Base-by-base conservation (phyloP, 2,329 filamentous ascomycete species). In the Pestalotiopsis sp. region DNA sequence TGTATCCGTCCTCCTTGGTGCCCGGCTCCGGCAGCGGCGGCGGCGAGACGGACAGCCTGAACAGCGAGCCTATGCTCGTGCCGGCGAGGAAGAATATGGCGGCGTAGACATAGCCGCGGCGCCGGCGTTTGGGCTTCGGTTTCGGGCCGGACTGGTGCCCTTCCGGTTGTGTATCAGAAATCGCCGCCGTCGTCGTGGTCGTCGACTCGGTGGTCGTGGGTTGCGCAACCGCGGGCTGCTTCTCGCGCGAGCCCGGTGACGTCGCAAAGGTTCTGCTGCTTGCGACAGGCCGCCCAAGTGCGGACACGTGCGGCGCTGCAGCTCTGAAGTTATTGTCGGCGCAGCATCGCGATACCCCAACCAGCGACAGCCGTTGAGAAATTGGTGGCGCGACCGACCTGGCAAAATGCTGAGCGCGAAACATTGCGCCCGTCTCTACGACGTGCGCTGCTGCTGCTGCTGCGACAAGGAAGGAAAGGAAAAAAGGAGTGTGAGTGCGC, bases 21-120 rank as follows among this genome's bases (percentile, higher is more conserved):
- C 80, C 82, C 0, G 81, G 78, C 2, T 71, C 67, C 0, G 82
- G 82, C 1, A 83, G 80, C 3, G 80, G 70, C 1, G 83, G 83
- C 0, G 86, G 86, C 2, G 79, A 75, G 66, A 87, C 72, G 57
- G 82, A 75, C n/a, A 83, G 71, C 13, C 79, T 76, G 62, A 81
- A 70, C 60, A 80, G 72, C 65, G 79, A 79, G 70, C 84, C 85
- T 64, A 75, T 71, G 31, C 75, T 68, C 20, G 77, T 66, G 70
- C 86, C 86, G 57, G 83, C 41, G 68, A 82, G 62, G 66, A 86
- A 75, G 74, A 83, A 84, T 57, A 81, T 9, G 14, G 76, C 70
- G 14, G 66, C 57, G 13, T 49, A 62, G 27, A 63, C 31, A 39
- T 62, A 39, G 27, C 66, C 66, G 36, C 66, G 66, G 20, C 66